Base-by-base conservation (phyloP, 202 grass and related monocot genomes). In the Digitaria exilis region DNA sequence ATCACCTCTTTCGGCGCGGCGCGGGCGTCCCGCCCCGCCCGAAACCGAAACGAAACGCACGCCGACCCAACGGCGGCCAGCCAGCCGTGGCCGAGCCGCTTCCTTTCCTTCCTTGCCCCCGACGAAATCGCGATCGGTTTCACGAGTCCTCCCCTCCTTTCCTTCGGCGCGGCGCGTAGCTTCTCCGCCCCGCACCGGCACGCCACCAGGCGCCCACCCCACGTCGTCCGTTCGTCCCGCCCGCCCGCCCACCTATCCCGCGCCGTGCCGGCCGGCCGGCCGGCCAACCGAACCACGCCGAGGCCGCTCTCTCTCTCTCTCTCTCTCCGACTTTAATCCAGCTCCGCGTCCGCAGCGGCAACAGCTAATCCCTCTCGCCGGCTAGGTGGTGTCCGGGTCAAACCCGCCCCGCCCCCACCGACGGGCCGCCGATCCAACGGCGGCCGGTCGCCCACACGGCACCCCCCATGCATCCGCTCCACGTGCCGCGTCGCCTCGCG, bases 401-500 rank as follows among this genome's bases (percentile, higher is more conserved):
- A 89, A 81, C 71, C 64, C 58, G 48, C n/a, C n/a, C n/a, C n/a
- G n/a, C 78, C 71, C 77, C 63, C 55, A 76, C 77, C 81, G 83
- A 85, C 78, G 69, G 63, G 9, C 37, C 17, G 42, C 66, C 81
- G 70, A 86, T 89, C 86, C 79, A 84, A 89, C 89, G 86, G 86
- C 89, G 86, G 81, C 78, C 79, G 65, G 74, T 81, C 77, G 32
- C 73, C 85, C 65, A 69, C 24, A 49, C 49, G 43, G 2, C 28
- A 30, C 42, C 21, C 80, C 63, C 44, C 69, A 80, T 84, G 80
- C 82, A 80, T 91, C 86, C n/a, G n/a, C n/a, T n/a, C n/a, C 89
- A 89, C 77, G 85, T 85, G 83, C 86, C 86, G 81, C 64, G 82
- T 61, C 85, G n/a, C n/a, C n/a, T n/a, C n/a, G 77, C 73, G 43